Evolutionary conservation across 495 filamentous ascomycete genomes (phyloP).

Genomic region (Aspergillus affinis): DNA sequence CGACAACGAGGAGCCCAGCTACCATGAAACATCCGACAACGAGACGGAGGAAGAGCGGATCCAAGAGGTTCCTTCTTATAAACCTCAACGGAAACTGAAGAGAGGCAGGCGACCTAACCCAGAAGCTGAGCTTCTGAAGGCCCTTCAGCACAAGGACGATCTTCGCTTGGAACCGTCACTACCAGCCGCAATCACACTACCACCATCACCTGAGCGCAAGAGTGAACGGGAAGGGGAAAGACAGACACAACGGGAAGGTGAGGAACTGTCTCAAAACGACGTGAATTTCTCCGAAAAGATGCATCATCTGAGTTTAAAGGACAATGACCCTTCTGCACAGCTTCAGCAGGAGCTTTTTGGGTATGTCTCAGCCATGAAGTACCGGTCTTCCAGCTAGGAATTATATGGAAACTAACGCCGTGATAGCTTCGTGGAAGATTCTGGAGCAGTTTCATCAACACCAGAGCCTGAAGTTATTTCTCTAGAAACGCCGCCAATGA

Average conservation of each 20-base stretch:
- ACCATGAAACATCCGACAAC: constrained; percentile 35
- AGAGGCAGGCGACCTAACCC: constrained; percentile 35
- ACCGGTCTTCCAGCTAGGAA: background rate
- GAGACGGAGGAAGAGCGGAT: constrained; percentile 32
- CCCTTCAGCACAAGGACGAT: constrained; percentile 16
- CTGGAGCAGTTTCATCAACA: constrained; percentile 24
- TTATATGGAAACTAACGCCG: constrained; percentile 11
- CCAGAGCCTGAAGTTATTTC: constrained; percentile 16
- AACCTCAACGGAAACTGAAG: constrained; percentile 33
- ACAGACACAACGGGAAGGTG: background rate
- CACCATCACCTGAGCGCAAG: constrained; percentile 3
- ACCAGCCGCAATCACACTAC: constrained; percentile 21
- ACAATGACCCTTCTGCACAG: constrained; percentile 26
- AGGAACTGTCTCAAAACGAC: constrained; percentile 10
- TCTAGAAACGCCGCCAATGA: constrained; percentile 44
- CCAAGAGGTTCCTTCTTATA: constrained; percentile 27
- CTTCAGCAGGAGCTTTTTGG: constrained; percentile 20
- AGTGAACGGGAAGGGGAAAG: background rate
- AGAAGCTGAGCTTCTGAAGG: constrained; percentile 19
- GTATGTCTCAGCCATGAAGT: constrained; percentile 22
- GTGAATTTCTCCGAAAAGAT: constrained; percentile 27
- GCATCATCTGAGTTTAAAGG: constrained; percentile 24
- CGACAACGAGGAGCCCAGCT: constrained; percentile 46
- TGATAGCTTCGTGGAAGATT: constrained; percentile 18
- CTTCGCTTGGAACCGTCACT: constrained; percentile 24